Conservation (phyloP, 192 early-diverging fungal genomes). For the Entrophospora sp. region DNA sequence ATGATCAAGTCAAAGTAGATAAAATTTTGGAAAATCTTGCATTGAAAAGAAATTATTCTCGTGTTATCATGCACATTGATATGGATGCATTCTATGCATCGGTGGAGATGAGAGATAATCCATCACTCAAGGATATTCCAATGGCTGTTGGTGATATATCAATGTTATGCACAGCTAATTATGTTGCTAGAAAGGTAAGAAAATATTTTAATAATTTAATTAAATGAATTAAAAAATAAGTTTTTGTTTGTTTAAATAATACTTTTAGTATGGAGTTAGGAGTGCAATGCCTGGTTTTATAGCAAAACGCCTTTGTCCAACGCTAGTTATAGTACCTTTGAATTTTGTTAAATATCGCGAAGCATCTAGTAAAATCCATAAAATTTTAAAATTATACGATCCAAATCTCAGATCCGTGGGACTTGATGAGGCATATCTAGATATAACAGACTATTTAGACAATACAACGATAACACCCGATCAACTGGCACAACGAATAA, state of each 20-base stretch:
- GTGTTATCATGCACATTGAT: constrained; percentile 55
- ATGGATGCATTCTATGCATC: constrained; percentile 71
- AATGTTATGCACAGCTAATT: constrained; percentile 61
- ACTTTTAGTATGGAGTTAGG: constrained; percentile 57
- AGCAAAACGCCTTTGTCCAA: constrained; percentile 48
- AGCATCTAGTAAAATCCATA: constrained; percentile 35
- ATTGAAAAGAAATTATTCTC: constrained; percentile 34
- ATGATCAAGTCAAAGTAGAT: constrained; percentile 28
- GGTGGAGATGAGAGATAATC: constrained; percentile 58
- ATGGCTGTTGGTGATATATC: constrained; percentile 50
- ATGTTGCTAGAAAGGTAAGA: constrained; percentile 41
- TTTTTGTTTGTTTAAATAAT: no score
- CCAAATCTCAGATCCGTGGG: constrained; percentile 43
- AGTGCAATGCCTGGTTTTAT: constrained; percentile 61
- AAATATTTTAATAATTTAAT: background rate
- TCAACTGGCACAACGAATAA: constrained; percentile 39
- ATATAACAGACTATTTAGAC: constrained; percentile 37
- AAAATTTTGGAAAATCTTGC: constrained; percentile 32
- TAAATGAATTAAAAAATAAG: no score
- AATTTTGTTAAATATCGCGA: constrained; percentile 46
- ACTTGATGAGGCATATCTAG: constrained; percentile 44
- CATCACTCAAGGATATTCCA: constrained; percentile 48
- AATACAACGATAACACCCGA: constrained; percentile 25
- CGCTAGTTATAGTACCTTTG: constrained; percentile 39
- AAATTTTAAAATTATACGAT: constrained; percentile 53